Evolutionary conservation across 352 stramenopile genomes (phyloP).

Genomic region (Phytophthora kernoviae): DNA sequence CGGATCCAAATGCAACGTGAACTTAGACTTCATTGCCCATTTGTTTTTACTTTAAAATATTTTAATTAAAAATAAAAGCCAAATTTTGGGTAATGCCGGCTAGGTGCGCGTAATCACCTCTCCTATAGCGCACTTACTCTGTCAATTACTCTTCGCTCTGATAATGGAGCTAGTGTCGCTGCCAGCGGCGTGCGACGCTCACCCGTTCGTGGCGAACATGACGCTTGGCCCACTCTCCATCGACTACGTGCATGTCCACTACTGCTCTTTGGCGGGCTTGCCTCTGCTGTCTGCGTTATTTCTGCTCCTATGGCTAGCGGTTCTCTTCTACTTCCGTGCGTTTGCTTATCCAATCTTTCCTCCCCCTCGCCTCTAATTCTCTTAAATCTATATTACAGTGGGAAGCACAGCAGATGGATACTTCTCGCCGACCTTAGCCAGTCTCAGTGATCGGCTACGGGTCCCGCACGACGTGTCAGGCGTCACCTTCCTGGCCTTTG

Average conservation of each 20-base stretch:
- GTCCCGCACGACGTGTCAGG: slow-evolving; percentile 94
- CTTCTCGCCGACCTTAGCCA: slow-evolving; percentile 96
- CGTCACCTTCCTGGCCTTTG: slow-evolving; percentile 97
- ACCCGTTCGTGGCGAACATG: slow-evolving; percentile 57
- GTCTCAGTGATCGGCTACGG: slow-evolving; percentile 90
- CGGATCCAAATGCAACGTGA: no score
- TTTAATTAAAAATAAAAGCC: no score
- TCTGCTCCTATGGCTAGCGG: slow-evolving; percentile 69
- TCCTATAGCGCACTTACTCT: no score
- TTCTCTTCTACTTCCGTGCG: slow-evolving; percentile 87
- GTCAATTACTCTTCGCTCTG: no score
- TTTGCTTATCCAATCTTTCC: slow-evolving; percentile 5
- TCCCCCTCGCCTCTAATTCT: slow-evolving; percentile 11
- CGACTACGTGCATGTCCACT: slow-evolving; percentile 85
- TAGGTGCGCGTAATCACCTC: no score
- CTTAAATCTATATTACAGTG: slow-evolving; percentile 61
- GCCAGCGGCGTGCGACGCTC: slow-evolving; percentile 27
- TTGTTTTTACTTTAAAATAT: no score
- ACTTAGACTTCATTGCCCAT: no score
- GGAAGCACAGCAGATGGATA: slow-evolving; percentile 98
- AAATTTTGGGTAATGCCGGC: no score
- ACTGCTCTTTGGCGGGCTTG: slow-evolving; percentile 53
- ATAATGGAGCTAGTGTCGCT: no score
- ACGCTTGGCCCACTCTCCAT: slow-evolving; percentile 75
- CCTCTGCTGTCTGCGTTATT: slow-evolving; percentile 56